Percentiles rank a stretch among this genome's conserved stretches.
Conservation (phyloP, 176 grass and related monocot genomes). For the Thinopyrum elongatum region DNA sequence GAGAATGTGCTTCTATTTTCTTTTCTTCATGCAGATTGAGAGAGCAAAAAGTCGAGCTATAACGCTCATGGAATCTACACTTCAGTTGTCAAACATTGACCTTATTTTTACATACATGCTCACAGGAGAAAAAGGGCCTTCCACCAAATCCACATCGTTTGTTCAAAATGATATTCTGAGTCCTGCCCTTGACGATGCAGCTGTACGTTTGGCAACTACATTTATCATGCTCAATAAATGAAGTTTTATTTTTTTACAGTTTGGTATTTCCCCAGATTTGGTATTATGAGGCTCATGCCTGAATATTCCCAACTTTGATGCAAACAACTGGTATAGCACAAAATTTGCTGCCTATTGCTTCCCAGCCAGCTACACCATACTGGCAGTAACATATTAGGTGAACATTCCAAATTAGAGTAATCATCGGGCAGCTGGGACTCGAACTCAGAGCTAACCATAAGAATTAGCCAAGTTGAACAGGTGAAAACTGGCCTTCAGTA, state of each 20-base stretch:
- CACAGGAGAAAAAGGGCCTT: slow-evolving; percentile 56
- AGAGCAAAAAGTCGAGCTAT: slow-evolving; percentile 78
- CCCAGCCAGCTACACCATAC: neutral
- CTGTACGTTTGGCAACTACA: slow-evolving; percentile 38
- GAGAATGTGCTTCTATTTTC: neutral
- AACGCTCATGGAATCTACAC: slow-evolving; percentile 77
- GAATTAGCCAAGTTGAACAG: neutral
- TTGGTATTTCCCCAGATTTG: slow-evolving; percentile 25
- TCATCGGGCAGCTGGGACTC: neutral
- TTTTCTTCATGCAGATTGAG: slow-evolving; percentile 61
- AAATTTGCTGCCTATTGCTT: neutral
- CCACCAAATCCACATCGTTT: slow-evolving; percentile 39
- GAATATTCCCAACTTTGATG: neutral
- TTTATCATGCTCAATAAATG: neutral
- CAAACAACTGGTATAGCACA: neutral
- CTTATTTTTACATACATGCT: slow-evolving; percentile 79
- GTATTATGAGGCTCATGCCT: neutral
- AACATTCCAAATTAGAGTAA: neutral
- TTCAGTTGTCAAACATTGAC: slow-evolving; percentile 92
- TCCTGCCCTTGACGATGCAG: slow-evolving; percentile 69
- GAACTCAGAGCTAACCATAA: slow-evolving; percentile 3
- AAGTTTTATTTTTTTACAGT: slow-evolving; percentile 11
- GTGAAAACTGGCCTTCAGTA: neutral
- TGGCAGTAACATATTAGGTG: neutral
- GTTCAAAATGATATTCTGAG: slow-evolving; percentile 92